Base-by-base conservation (phyloP, 2,329 filamentous ascomycete species). In the Sarocladium kiliense region DNA sequence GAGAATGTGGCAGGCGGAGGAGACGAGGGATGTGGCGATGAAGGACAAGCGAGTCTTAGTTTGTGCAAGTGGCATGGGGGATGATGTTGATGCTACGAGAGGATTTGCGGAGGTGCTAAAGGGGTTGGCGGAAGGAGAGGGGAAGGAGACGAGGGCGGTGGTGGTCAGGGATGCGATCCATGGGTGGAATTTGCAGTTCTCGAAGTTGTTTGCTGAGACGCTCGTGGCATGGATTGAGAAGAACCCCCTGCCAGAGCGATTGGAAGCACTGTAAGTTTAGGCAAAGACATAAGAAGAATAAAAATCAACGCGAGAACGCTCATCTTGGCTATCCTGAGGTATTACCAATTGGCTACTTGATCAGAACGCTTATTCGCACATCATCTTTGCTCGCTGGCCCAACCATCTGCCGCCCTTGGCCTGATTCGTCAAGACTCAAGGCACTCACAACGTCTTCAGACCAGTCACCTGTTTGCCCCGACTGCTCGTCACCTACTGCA, bases 131-230 rank as follows among this genome's bases (percentile, higher is more conserved):
- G 21, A 21, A 45, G 16, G 58, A 27, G 21, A 59, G 51, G 32
- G 61, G 44, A 55, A 63, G 36, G 49, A 56, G 12, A 63, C 65
- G 2, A 45, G 60, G 7, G 63, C 61, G 4, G 68, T 65, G 26
- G 54, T 70, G 7, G 62, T 72, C 2, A 61, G 42, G n/a, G 64
- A 66, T 5, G 70, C 69, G 10, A 63, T 69, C 21, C 70, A 73
- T 57, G 64, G 64, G 10, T 74, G 70, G 71, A 66, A 73, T 54
- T 56, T 73, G 42, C 70, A 73, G 53, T 58, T 66, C n/a, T 69
- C 69, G 0, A 56, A 63, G 19, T 37, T 72, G 3, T 73, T 72
- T 56, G 68, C 68, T 3, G 60, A 61, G 25, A 66, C 65, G 2
- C 59, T 72, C 5, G 63, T 60, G 55, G 66, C 69, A 6, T 73